Evolutionary conservation across 2,329 filamentous ascomycete species (phyloP).

Genomic region (Alternaria tenuissima): DNA sequence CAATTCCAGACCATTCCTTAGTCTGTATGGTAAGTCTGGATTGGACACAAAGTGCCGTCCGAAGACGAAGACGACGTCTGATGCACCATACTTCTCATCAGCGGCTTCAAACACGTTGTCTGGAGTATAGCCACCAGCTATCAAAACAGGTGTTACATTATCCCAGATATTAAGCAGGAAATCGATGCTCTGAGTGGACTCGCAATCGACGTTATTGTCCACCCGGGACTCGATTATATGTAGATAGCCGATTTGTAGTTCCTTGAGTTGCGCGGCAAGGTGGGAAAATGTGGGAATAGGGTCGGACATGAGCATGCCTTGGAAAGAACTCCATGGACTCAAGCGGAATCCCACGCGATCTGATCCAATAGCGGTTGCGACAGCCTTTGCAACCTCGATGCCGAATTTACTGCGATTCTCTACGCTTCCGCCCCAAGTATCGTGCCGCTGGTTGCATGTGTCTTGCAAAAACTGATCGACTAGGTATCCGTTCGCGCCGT

Average conservation of each 20-base stretch:
- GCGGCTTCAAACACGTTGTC: slow-evolving; percentile 43
- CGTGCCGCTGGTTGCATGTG: slow-evolving; percentile 60
- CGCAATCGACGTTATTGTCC: slow-evolving; percentile 16
- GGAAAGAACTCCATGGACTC: slow-evolving; percentile 67
- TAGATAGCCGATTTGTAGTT: neutral
- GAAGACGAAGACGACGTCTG: slow-evolving; percentile 48
- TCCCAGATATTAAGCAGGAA: slow-evolving; percentile 16
- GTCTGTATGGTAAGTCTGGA: slow-evolving; percentile 56
- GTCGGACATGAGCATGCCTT: slow-evolving; percentile 69
- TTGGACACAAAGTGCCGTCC: slow-evolving; percentile 57
- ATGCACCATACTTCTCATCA: slow-evolving; percentile 48
- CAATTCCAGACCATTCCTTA: slow-evolving; percentile 51
- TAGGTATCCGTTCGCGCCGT: slow-evolving; percentile 71
- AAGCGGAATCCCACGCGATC: slow-evolving; percentile 66
- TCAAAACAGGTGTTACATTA: slow-evolving; percentile 32
- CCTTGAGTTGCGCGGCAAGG: neutral
- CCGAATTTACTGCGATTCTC: slow-evolving; percentile 61
- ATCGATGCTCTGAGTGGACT: slow-evolving; percentile 16
- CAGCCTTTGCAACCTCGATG: slow-evolving; percentile 61
- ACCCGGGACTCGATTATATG: slow-evolving; percentile 10
- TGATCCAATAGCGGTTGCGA: slow-evolving; percentile 59
- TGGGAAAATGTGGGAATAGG: slow-evolving; percentile 34
- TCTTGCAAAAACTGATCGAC: slow-evolving; percentile 71
- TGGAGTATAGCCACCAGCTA: slow-evolving; percentile 52
- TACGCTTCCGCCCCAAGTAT: slow-evolving; percentile 57